Base-by-base conservation (phyloP, 495 filamentous ascomycete species). In the Neurospora pannonica region DNA sequence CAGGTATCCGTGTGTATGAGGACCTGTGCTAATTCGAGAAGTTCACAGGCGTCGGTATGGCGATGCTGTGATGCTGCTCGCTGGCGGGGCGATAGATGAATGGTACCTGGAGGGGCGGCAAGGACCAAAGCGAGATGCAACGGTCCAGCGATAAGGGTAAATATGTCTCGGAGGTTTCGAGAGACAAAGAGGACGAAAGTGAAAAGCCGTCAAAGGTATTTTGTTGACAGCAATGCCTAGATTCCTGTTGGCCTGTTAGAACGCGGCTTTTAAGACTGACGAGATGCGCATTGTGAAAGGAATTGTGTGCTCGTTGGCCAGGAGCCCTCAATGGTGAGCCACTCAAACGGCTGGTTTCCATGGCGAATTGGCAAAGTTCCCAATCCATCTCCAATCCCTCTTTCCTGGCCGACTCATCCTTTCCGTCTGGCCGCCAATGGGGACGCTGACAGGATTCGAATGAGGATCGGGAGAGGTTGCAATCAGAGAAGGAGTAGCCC, bases 91-190 rank as follows among this genome's bases (percentile, higher is more conserved):
- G 7, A 42, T 19, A 71, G 71, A 21, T 46, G 21, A n/a, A 40
- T 34, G 37, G 10, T 71, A 70, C 31, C 15, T 19, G 69, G 69
- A 28, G 60, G 15, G 28, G 46, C 24, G 28, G 46, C 24, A 73
- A 74, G 24, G 70, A 60, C 71, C 46, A 75, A 74, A 70, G 43
- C 43, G 38, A 71, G 67, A 77, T 74, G 72, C 48, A 71, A 74
- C 76, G 37, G 54, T 62, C 54, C 28, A 62, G 72, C 76, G 76
- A 76, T 76, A 76, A 78, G 76, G 39, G 28, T 36, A 19, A 36
- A 9, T 7, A 2, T 75, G 74, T 77, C 76, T 76, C 42, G 46
- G 72, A 75, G 39, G 74, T 71, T 72, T 38, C 13, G 37, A 73
- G 42, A 70, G 72, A 73, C 69, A 36, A 67, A 67, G 54, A 67